phyloP scores from a whole-genome alignment of 768 basidiomycete genomes.

The Phlegmacium glaucopus region DNA sequence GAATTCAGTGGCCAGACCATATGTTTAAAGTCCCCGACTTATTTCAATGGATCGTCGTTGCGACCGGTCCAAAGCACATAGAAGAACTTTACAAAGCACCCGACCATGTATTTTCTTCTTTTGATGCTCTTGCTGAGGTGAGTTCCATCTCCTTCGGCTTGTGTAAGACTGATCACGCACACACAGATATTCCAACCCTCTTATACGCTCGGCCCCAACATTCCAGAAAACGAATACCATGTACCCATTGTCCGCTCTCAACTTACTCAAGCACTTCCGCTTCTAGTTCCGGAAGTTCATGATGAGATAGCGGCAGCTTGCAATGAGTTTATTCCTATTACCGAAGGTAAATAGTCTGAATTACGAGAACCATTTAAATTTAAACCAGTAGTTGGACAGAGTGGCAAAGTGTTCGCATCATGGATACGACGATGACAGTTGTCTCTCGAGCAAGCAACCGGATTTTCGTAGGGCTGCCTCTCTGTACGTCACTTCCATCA shows the following conservation, averaged over 20 bases:
- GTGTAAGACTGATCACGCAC: not conserved
- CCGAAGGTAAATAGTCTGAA: slow-evolving; percentile 19
- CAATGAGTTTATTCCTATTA: slow-evolving; percentile 31
- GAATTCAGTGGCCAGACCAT: slow-evolving; percentile 7
- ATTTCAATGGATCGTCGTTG: slow-evolving; percentile 37
- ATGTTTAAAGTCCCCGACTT: slow-evolving; percentile 12
- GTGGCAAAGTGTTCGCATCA: slow-evolving; percentile 33
- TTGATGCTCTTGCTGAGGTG: slow-evolving; percentile 30
- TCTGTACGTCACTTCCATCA: slow-evolving; percentile 31
- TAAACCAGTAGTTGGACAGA: slow-evolving; percentile 20
- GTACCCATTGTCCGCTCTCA: slow-evolving; percentile 23
- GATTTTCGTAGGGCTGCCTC: slow-evolving; percentile 44
- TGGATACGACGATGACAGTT: slow-evolving; percentile 26
- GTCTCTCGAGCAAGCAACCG: slow-evolving; percentile 42
- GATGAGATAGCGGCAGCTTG: slow-evolving; percentile 44
- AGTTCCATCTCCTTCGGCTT: slow-evolving; percentile 1
- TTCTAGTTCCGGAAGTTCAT: slow-evolving; percentile 35
- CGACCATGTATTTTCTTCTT: slow-evolving; percentile 34
- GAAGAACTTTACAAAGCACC: slow-evolving; percentile 39
- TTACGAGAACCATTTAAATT: not conserved
- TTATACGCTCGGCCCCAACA: slow-evolving; percentile 34
- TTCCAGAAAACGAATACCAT: slow-evolving; percentile 27
- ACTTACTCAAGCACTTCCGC: slow-evolving; percentile 34
- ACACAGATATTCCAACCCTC: slow-evolving; percentile 32
- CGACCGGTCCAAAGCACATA: slow-evolving; percentile 24